Conservation (phyloP, 2,329 filamentous ascomycete genomes). For the Fusarium agapanthi region DNA sequence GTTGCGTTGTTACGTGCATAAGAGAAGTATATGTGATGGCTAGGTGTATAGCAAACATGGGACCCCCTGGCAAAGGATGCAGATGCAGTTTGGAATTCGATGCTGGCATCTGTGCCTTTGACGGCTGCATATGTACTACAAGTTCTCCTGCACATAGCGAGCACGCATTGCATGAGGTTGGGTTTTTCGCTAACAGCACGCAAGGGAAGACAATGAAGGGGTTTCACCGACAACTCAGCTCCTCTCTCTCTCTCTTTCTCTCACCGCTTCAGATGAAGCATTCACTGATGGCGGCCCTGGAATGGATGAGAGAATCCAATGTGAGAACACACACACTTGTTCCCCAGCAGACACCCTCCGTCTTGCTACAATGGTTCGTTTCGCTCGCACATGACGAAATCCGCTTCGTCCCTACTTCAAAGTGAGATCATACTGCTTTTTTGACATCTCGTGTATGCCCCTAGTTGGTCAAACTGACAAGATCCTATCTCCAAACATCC, state of each 20-base stretch:
- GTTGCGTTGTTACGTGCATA: conserved; percentile 25
- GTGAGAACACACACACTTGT: not conserved
- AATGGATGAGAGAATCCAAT: not conserved
- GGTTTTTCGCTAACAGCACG: conserved; percentile 3
- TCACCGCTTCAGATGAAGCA: conserved; percentile 24
- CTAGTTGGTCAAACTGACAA: conserved; percentile 14
- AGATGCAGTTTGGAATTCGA: conserved; percentile 22
- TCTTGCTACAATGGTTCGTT: not conserved
- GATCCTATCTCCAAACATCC: conserved; percentile 7
- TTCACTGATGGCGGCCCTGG: not conserved
- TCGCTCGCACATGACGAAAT: conserved; percentile 15
- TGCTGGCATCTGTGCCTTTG: conserved; percentile 25
- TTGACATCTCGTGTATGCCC: conserved; percentile 10
- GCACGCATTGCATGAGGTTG: conserved; percentile 13
- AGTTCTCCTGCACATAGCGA: not conserved
- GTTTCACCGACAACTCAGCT: conserved; percentile 20
- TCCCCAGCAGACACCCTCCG: not conserved
- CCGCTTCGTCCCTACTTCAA: conserved; percentile 11
- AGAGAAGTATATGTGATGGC: conserved; percentile 15
- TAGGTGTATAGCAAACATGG: conserved; percentile 8
- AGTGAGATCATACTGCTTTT: conserved; percentile 20
- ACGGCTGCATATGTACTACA: conserved; percentile 12
- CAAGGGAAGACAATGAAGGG: conserved; percentile 1
- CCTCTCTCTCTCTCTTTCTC: not conserved
- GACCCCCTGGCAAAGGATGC: not conserved